Evolutionary conservation across 495 filamentous ascomycete species (phyloP).

Genomic region (Alectoria sarmentosa): DNA sequence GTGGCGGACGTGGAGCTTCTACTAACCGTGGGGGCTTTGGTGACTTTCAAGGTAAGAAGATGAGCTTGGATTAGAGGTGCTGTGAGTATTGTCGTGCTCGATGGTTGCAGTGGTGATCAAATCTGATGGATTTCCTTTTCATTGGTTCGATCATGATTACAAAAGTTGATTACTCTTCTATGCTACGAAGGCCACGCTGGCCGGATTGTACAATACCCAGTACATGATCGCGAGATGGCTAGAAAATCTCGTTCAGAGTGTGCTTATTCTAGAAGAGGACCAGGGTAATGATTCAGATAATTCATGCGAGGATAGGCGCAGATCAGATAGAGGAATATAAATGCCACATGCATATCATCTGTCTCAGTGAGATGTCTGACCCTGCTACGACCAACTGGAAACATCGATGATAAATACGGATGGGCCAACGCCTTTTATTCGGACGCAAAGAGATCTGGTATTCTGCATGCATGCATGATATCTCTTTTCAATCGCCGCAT

Average conservation of each 20-base stretch:
- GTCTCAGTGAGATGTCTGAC: not conserved
- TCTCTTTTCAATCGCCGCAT: too few relatives aligned
- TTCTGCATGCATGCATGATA: too few relatives aligned
- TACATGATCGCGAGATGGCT: not conserved
- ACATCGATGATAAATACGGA: too few relatives aligned
- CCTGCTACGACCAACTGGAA: too few relatives aligned
- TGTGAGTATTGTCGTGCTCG: slow-evolving; percentile 4
- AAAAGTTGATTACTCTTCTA: slow-evolving; percentile 1
- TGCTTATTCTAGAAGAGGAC: not conserved
- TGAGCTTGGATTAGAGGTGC: slow-evolving; percentile 59
- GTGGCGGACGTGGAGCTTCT: slow-evolving; percentile 48
- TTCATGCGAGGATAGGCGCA: not conserved
- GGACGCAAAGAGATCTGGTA: too few relatives aligned
- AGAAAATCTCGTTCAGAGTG: not conserved
- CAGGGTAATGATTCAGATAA: not conserved
- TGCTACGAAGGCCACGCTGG: not conserved
- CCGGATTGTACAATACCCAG: not conserved
- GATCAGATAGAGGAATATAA: slow-evolving; percentile 7
- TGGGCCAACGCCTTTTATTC: too few relatives aligned
- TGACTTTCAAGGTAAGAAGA: slow-evolving; percentile 88
- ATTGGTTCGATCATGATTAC: not conserved
- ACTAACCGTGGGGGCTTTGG: slow-evolving; percentile 69
- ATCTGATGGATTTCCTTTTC: not conserved
- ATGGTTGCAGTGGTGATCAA: too few relatives aligned
- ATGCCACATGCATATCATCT: not conserved